These are phyloP conservation scores for Auricularia sp. DNA, from an alignment of 768 basidiomycete genomes.

Conservation along the genomic window DNA sequence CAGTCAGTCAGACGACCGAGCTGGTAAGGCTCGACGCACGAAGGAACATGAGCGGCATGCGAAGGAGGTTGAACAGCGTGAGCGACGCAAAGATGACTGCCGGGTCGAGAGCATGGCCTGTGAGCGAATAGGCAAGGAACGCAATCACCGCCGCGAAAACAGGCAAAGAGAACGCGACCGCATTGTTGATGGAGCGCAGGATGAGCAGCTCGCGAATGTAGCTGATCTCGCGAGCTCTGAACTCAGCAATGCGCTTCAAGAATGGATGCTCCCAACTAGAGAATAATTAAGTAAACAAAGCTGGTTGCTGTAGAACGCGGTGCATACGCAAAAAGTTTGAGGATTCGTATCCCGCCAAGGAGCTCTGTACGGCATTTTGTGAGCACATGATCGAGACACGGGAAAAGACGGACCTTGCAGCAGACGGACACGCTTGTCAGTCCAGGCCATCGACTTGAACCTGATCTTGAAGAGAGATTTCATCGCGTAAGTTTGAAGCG, in stretches of 20 bases:
- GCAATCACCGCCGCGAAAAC: conserved; percentile 63
- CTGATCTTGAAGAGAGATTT: conserved; percentile 60
- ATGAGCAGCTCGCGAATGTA: conserved; percentile 60
- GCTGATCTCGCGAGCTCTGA: conserved; percentile 62
- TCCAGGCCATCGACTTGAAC: conserved; percentile 74
- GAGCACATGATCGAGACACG: too few relatives aligned
- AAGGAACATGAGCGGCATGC: conserved; percentile 71
- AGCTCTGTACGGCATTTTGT: conserved; percentile 32
- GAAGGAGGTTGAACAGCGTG: conserved; percentile 73
- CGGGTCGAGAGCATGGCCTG: conserved; percentile 59
- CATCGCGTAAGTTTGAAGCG: conserved; percentile 65
- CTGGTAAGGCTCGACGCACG: conserved; percentile 22
- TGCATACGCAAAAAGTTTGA: conserved; percentile 92
- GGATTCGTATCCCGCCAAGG: conserved; percentile 78
- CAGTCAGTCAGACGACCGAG: conserved; percentile 8
- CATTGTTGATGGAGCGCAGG: conserved; percentile 55
- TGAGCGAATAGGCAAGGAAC: conserved; percentile 62
- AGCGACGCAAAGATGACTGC: conserved; percentile 76
- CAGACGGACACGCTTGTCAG: conserved; percentile 80
- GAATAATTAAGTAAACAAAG: conserved; percentile 15
- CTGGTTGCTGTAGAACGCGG: not conserved
- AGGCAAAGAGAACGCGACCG: conserved; percentile 63
- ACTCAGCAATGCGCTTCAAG: conserved; percentile 58
- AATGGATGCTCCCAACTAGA: conserved; percentile 43
- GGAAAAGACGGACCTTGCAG: conserved; percentile 43